Base-by-base conservation (phyloP, 441 rosid genomes). In the Populus hybrid region DNA sequence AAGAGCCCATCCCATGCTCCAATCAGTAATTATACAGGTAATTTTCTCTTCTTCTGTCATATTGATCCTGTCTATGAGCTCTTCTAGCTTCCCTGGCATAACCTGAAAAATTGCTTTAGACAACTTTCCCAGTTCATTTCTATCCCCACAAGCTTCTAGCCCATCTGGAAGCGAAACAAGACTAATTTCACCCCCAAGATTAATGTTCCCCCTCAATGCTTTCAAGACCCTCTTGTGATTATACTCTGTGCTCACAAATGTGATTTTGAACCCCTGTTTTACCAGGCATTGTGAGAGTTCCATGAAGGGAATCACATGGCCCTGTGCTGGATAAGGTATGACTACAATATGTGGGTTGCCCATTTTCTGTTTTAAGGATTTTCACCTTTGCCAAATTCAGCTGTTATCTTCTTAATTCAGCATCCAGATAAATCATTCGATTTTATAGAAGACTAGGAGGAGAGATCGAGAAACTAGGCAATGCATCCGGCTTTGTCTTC, bases 31-130 rank as follows among this genome's bases (percentile, higher is more conserved):
- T 5, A 82, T 29, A 20, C 83, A 77, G 3, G 21, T 74, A 29
- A 84, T 24, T 63, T 70, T 76, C 9, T 69, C 81, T 63, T 77
- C 82, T 28, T 78, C 82, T 42, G 63, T 29, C 20, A 36, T 9
- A 72, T 79, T 78, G 26, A 86, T 78, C 6, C 69, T 77, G 14
- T 33, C 36, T 31, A 84, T 77, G 5, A 82, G 80, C 80, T 80
- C 79, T 71, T 81, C 80, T 35, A 83, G 77, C 82, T 84, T 81
- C n/a, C 50, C 69, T 0, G 84, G 85, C 87, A 84, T 83, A 42
- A 79, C 74, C 3, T 3, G 14, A 3, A 31, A 33, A 1, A 76
- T 76, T 9, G 74, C 67, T 59, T 77, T 64, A 9, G 61, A n/a
- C 7, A 84, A 65, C 77, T 66, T 84, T 12, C 26, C 78, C 0